These are phyloP conservation scores for Penicillium olsonii DNA, from an alignment of 2,329 filamentous ascomycete species.

Conservation along the genomic window DNA sequence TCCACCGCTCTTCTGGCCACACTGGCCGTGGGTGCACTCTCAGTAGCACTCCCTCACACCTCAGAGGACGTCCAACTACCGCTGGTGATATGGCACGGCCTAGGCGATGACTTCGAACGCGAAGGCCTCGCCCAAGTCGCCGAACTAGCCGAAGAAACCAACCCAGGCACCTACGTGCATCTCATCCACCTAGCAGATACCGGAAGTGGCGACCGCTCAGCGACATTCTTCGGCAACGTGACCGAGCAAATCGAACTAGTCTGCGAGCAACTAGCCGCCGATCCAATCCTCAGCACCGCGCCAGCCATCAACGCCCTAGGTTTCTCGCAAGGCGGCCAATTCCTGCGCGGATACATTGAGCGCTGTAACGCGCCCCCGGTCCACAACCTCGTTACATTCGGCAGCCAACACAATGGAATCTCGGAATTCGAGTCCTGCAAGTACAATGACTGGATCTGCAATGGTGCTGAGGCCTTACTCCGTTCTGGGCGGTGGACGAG, in stretches of 20 bases:
- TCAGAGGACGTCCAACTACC: conserved; percentile 63
- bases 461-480: conserved; percentile 74
- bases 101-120: conserved; percentile 67
- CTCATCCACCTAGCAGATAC: conserved; percentile 71
- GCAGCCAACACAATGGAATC: conserved; percentile 92
- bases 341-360: conserved; percentile 88
- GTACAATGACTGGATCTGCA: conserved; percentile 74
- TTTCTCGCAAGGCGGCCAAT: conserved; percentile 94
- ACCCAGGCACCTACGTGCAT: conserved; percentile 85
- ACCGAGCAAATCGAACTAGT: conserved; percentile 74
- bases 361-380: conserved; percentile 78
- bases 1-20: conserved; percentile 18
- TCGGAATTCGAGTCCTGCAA: conserved; percentile 75
- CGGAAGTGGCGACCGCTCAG: conserved; percentile 69
- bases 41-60: conserved; percentile 18
- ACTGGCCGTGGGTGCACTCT: conserved; percentile 15
- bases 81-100: conserved; percentile 90
- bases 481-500: conserved; percentile 76
- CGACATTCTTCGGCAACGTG: conserved; percentile 89
- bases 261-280: conserved; percentile 71
- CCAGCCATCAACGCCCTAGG: conserved; percentile 87
- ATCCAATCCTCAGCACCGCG: conserved; percentile 79
- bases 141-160: conserved; percentile 67
- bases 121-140: conserved; percentile 73
- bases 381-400: conserved; percentile 80